phyloP scores from a whole-genome alignment of 2,329 filamentous ascomycete species.

The Bipolaris victoriae region DNA sequence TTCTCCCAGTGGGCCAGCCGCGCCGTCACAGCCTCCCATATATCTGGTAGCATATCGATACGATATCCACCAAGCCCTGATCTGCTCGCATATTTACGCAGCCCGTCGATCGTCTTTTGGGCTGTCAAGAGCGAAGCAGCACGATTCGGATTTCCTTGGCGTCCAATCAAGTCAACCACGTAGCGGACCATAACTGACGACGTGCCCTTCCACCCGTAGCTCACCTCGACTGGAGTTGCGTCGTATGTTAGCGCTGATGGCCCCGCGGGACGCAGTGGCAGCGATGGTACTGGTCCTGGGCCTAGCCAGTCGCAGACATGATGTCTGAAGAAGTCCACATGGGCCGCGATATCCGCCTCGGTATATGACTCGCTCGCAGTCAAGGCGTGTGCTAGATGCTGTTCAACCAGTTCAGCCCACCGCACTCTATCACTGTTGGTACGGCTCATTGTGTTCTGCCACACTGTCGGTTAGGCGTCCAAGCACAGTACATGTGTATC shows the following conservation, averaged over 20 bases:
- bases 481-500: no score
- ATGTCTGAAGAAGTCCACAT: neutral
- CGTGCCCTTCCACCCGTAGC: constrained; percentile 3
- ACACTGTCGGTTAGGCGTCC: no score
- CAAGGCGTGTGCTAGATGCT: neutral
- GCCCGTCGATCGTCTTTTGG: neutral
- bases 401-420: neutral
- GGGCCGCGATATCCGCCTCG: neutral
- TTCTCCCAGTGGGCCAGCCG: neutral
- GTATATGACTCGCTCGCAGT: neutral
- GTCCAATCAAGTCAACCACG: neutral
- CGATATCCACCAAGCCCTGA: neutral
- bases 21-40: neutral
- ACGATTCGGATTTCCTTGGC: neutral
- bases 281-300: neutral
- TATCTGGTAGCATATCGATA: neutral
- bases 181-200: neutral
- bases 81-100: neutral
- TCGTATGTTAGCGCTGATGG: neutral
- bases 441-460: no score
- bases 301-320: neutral
- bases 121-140: neutral
- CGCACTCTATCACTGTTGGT: neutral
- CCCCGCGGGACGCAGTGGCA: neutral
- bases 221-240: neutral